A percentile compares a stretch with the other conserved stretches of the same genome.
Conservation (phyloP, 2,329 filamentous ascomycete species). For the Claviceps arundinis region DNA sequence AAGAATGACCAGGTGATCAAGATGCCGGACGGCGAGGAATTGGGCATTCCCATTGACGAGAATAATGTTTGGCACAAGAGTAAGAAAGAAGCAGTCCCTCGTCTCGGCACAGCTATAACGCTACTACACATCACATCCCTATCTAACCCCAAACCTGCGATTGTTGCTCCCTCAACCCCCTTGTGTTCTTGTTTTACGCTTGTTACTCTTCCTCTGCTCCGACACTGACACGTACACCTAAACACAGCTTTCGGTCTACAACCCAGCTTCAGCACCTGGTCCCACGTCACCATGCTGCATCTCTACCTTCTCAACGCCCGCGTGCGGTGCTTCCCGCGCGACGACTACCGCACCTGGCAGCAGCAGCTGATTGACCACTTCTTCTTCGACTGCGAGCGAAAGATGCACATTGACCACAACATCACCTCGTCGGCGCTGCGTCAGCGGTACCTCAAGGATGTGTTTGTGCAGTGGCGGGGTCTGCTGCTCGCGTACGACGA, state of each 20-base stretch:
- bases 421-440: slow-evolving; percentile 45
- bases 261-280: slow-evolving; percentile 91
- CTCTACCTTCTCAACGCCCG: slow-evolving; percentile 84
- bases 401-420: slow-evolving; percentile 70
- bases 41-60: slow-evolving; percentile 38
- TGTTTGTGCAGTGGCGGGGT: slow-evolving; percentile 88
- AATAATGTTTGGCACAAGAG: slow-evolving; percentile 58
- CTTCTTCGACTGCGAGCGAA: slow-evolving; percentile 77
- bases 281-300: slow-evolving; percentile 90
- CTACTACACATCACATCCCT: slow-evolving; percentile 3
- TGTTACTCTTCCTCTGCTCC: not conserved
- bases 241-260: slow-evolving; percentile 57
- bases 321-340: slow-evolving; percentile 61
- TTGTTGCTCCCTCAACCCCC: not conserved
- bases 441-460: slow-evolving; percentile 65
- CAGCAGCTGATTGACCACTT: slow-evolving; percentile 90
- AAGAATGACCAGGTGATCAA: slow-evolving; percentile 55
- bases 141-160: not conserved
- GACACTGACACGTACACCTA: too few species aligned
- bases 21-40: slow-evolving; percentile 66
- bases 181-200: not conserved
- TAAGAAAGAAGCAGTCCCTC: slow-evolving; percentile 22
- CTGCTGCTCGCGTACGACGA: slow-evolving; percentile 75
- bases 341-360: slow-evolving; percentile 63
- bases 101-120: not conserved